These are phyloP conservation scores for Piloderma croceum DNA, from an alignment of 768 basidiomycete genomes.

Conservation along the genomic window DNA sequence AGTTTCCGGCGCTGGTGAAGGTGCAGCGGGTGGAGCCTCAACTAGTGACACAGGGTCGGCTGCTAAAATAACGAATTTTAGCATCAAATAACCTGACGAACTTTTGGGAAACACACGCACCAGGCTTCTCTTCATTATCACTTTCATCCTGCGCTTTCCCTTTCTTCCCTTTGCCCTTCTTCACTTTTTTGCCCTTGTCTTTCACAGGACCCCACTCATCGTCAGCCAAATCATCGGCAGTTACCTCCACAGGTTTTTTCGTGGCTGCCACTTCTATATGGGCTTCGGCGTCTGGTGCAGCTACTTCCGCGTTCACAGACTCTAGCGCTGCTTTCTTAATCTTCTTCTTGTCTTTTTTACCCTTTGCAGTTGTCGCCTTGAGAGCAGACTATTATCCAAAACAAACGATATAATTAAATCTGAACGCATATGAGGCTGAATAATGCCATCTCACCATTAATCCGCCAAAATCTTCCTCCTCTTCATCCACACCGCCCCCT, in stretches of 20 bases:
- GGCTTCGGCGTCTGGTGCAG: slow-evolving; percentile 20
- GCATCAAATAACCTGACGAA: slow-evolving; percentile 1
- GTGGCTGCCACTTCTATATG: slow-evolving; percentile 20
- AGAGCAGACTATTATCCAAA: slow-evolving; percentile 48
- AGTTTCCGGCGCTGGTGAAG: slow-evolving; percentile 23
- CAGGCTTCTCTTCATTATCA: slow-evolving; percentile 30
- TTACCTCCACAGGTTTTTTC: slow-evolving; percentile 45
- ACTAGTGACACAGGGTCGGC: slow-evolving; percentile 9
- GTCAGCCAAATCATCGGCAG: slow-evolving; percentile 70
- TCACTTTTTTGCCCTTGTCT: slow-evolving; percentile 44
- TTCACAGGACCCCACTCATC: slow-evolving; percentile 66
- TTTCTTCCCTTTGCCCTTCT: slow-evolving; percentile 54
- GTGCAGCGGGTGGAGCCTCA: slow-evolving; percentile 19
- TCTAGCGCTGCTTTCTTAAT: slow-evolving; percentile 32
- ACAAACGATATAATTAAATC: not conserved
- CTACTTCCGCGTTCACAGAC: slow-evolving; percentile 21
- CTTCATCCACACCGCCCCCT: slow-evolving; percentile 36
- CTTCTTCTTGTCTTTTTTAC: slow-evolving; percentile 54
- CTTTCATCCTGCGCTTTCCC: slow-evolving; percentile 33
- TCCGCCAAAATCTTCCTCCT: slow-evolving; percentile 66
- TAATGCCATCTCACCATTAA: slow-evolving; percentile 52
- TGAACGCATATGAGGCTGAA: not conserved
- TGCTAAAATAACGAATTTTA: slow-evolving; percentile 7
- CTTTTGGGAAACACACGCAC: slow-evolving; percentile 14
- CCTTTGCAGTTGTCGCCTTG: slow-evolving; percentile 47